Conservation (phyloP, 345 rosid species). For the Citrus maxima region DNA sequence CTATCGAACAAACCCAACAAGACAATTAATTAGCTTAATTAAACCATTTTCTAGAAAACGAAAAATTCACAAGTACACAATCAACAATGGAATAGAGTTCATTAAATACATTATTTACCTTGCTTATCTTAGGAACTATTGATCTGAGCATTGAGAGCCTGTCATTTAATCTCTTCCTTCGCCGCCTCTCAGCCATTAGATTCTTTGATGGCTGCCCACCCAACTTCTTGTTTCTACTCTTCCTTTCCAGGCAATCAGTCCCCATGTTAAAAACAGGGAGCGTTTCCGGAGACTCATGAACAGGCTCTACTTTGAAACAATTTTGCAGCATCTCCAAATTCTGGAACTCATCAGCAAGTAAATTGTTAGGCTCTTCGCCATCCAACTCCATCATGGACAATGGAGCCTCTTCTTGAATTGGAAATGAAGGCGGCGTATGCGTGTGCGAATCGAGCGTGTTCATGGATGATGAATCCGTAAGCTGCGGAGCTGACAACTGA, state of each 20-base stretch:
- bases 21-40: background rate
- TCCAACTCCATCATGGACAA: constrained; percentile 33
- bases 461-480: constrained; percentile 34
- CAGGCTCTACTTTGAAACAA: constrained; percentile 39
- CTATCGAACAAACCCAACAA: constrained; percentile 17
- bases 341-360: constrained; percentile 23
- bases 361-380: constrained; percentile 27
- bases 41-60: background rate
- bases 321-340: constrained; percentile 21
- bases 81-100: background rate
- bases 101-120: constrained; percentile 33
- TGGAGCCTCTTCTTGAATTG: constrained; percentile 28
- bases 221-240: constrained; percentile 36
- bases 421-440: constrained; percentile 32
- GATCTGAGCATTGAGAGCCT: constrained; percentile 89
- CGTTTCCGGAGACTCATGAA: constrained; percentile 29
- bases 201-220: constrained; percentile 94
- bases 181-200: constrained; percentile 84
- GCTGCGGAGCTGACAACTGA: constrained; percentile 22
- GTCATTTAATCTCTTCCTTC: constrained; percentile 80
- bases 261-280: constrained; percentile 29
- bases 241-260: constrained; percentile 22
- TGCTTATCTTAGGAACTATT: constrained; percentile 91
- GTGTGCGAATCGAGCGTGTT: constrained; percentile 21
- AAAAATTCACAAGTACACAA: background rate